A percentile compares a stretch with the other conserved stretches of the same genome.
Conservation (phyloP, 306 rosid genomes). For the Cotoneaster glaucophyllus region DNA sequence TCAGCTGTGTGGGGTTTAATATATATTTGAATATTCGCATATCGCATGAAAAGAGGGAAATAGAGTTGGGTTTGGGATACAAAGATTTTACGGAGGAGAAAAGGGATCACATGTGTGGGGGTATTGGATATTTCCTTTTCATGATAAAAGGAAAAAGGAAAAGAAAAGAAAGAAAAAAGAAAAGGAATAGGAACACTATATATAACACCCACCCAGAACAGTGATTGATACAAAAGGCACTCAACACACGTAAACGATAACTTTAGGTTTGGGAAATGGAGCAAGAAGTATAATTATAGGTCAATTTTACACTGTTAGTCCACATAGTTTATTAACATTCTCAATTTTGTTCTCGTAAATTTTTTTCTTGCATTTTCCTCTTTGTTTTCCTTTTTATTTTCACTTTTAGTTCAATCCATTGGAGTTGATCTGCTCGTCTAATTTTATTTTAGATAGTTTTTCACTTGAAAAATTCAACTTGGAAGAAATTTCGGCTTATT, state of each 20-base stretch:
- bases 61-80: background rate
- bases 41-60: background rate
- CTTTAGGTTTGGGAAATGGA: slow-evolving; percentile 6
- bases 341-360: too few species aligned
- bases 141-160: background rate
- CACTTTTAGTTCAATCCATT: too few species aligned
- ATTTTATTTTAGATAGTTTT: too few species aligned
- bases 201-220: background rate
- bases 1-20: slow-evolving; percentile 9
- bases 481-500: too few species aligned
- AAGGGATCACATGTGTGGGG: slow-evolving; percentile 3
- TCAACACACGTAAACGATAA: background rate
- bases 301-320: background rate
- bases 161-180: background rate
- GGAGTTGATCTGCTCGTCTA: too few species aligned
- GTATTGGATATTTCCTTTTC: background rate
- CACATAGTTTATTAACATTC: too few species aligned
- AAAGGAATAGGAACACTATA: background rate
- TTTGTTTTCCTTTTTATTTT: too few species aligned
- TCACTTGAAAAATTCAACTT: too few species aligned
- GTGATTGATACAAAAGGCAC: slow-evolving; percentile 1
- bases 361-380: too few species aligned
- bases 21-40: background rate
- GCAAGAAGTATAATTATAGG: background rate
- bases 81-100: slow-evolving; percentile 1